Evolutionary conservation across 805 yeast genomes (phyloP).

Genomic region (Metschnikowia hibisci): DNA sequence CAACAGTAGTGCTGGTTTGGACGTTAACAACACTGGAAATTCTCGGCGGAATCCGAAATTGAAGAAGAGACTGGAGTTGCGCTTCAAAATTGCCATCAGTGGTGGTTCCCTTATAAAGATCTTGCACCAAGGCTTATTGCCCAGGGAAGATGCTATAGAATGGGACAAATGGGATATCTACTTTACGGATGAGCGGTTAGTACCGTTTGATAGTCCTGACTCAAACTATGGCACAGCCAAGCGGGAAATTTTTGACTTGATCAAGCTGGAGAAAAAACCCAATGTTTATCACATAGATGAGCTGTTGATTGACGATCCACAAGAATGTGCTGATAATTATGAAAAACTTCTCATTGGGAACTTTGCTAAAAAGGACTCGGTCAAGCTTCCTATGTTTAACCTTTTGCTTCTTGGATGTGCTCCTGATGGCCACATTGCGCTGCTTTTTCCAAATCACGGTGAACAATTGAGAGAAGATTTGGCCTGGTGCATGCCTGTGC

Average conservation of each 20-base stretch:
- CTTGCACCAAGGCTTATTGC: constrained; percentile 77
- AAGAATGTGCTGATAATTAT: constrained; percentile 90
- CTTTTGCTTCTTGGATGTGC: constrained; percentile 92
- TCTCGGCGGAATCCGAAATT: constrained; percentile 26
- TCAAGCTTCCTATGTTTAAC: constrained; percentile 92
- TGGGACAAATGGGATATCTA: constrained; percentile 96
- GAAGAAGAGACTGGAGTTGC: constrained; percentile 54
- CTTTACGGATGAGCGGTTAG: constrained; percentile 94
- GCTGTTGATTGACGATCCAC: constrained; percentile 67
- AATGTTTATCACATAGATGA: constrained; percentile 82
- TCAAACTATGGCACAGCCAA: constrained; percentile 90
- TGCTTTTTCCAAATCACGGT: constrained; percentile 86
- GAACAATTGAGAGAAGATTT: constrained; percentile 81
- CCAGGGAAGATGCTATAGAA: constrained; percentile 64
- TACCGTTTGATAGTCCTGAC: constrained; percentile 76
- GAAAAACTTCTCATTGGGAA: constrained; percentile 82
- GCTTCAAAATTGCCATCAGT: constrained; percentile 86
- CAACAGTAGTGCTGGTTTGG: constrained; percentile 12
- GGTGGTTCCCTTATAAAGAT: constrained; percentile 93
- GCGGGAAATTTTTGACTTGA: constrained; percentile 69
- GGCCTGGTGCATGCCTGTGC: constrained; percentile 95
- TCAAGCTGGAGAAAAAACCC: constrained; percentile 56
- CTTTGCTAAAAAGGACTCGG: constrained; percentile 95
- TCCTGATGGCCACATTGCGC: constrained; percentile 97
- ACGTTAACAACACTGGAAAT: constrained; percentile 4